Base-by-base conservation (phyloP, 1,284 basidiomycete genomes). In the Pisolithus thermaeus region DNA sequence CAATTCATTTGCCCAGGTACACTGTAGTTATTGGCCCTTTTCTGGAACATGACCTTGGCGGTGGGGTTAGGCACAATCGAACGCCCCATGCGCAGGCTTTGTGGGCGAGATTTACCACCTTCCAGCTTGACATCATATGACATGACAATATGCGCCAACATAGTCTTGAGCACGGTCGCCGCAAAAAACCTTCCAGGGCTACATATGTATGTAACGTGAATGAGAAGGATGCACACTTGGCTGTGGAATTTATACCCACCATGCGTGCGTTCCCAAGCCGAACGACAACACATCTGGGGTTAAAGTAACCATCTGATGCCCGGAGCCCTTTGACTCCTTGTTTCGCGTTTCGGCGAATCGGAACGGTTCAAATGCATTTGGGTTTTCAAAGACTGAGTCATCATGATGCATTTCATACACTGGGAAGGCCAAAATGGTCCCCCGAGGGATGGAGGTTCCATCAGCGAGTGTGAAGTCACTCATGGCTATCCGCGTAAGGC, bases 381-480 rank as follows among this genome's bases (percentile, higher is more conserved):
- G 46, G 36, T 66, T 57, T 3, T 59, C 46, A 49, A 70, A 69
- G n/a, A 62, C 43, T 3, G 46, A 49, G 4, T 52, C 53, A 35
- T 71, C 64, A 12, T 52, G 61, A 48, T 71, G 70, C 7, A 57
- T 47, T 3, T 61, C 51, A 7, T 42, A 28, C 1, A 58, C 23
- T 0, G 69, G 57, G 23, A 63, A 62, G 43, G 59, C 52, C 30
- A 74, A 45, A 25, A 59, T 41, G 2, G 63, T 56, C 11, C 74
- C 73, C 23, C 64, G 58, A 1, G 74, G 75, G 8, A 77, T 52
- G 22, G 63, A 59, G 4, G 66, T 68, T 4, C 75, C 76, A 49
- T 77, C 69, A 1, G 71, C 69, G 56, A 76, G 71, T 0, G 65
- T 70, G 56, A 67, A 70, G 22, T 70, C 68, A 43, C 68, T 62